Evolutionary conservation across 116 monocot species (phyloP).

Genomic region (Cymodocea nodosa): DNA sequence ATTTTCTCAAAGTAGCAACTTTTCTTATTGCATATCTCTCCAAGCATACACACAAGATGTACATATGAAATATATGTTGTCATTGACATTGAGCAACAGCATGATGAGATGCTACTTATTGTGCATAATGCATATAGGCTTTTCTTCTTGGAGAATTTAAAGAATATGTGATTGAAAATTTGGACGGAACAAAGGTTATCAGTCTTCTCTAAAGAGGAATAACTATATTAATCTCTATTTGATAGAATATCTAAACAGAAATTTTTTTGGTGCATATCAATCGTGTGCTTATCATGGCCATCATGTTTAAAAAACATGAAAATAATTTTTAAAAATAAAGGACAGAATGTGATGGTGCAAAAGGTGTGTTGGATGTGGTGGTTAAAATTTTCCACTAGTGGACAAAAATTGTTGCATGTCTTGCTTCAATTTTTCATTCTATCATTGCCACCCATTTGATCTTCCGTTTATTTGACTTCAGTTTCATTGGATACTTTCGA

Average conservation of each 20-base stretch:
- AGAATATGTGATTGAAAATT: too few relatives aligned
- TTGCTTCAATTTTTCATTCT: neutral
- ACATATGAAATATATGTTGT: too few relatives aligned
- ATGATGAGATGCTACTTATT: too few relatives aligned
- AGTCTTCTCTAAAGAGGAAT: too few relatives aligned
- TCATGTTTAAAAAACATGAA: neutral
- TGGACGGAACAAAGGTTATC: too few relatives aligned
- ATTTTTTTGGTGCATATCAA: neutral
- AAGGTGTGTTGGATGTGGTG: neutral
- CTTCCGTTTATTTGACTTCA: neutral
- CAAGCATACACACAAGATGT: too few relatives aligned
- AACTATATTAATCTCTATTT: neutral
- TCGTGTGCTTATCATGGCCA: neutral
- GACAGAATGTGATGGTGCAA: neutral
- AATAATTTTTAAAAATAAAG: neutral
- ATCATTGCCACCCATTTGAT: conserved; percentile 1
- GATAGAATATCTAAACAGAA: neutral
- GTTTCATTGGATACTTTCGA: neutral
- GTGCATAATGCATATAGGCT: too few relatives aligned
- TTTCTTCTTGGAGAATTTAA: too few relatives aligned
- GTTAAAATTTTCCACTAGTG: neutral
- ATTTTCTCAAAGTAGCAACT: too few relatives aligned
- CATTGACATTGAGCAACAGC: too few relatives aligned
- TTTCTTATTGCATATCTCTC: too few relatives aligned
- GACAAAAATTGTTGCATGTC: neutral